Conservation (phyloP, 176 grass and related monocot species). For the Echinochloa phyllopogon region DNA sequence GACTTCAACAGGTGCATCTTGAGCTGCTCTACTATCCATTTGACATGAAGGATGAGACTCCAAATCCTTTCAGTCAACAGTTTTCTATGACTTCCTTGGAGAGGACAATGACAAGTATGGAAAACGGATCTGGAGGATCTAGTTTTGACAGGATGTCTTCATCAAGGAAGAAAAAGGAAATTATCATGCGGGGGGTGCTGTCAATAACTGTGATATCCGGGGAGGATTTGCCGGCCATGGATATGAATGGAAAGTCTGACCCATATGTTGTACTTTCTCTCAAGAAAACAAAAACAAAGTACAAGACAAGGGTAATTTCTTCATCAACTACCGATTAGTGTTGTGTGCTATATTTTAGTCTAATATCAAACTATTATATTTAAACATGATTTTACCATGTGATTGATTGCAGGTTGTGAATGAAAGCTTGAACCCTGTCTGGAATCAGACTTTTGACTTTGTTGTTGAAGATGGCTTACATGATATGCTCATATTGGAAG, state of each 20-base stretch:
- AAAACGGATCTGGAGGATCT: conserved; percentile 65
- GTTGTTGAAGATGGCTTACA: conserved; percentile 97
- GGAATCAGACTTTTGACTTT: conserved; percentile 92
- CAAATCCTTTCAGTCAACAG: conserved; percentile 79
- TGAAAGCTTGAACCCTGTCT: conserved; percentile 81
- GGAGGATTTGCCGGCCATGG: conserved; percentile 90
- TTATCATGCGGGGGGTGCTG: conserved; percentile 89
- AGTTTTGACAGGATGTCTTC: conserved; percentile 51
- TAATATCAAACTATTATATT: conserved; percentile 22
- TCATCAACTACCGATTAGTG: conserved; percentile 28
- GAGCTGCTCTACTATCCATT: conserved; percentile 88
- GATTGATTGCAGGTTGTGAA: conserved; percentile 67
- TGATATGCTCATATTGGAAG: conserved; percentile 97
- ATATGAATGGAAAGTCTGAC: conserved; percentile 87
- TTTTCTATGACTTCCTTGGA: conserved; percentile 94
- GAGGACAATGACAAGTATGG: conserved; percentile 63
- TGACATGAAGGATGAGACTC: conserved; percentile 65
- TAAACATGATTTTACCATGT: conserved; percentile 24
- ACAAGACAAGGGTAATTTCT: conserved; percentile 90
- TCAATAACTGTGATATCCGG: conserved; percentile 81
- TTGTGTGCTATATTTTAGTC: background rate
- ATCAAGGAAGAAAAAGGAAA: conserved; percentile 78
- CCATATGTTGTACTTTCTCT: conserved; percentile 86
- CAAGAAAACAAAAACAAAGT: conserved; percentile 92
- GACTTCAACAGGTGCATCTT: conserved; percentile 75